Conservation (phyloP, 1,284 basidiomycete species). For the Fomitopsis palustris region DNA sequence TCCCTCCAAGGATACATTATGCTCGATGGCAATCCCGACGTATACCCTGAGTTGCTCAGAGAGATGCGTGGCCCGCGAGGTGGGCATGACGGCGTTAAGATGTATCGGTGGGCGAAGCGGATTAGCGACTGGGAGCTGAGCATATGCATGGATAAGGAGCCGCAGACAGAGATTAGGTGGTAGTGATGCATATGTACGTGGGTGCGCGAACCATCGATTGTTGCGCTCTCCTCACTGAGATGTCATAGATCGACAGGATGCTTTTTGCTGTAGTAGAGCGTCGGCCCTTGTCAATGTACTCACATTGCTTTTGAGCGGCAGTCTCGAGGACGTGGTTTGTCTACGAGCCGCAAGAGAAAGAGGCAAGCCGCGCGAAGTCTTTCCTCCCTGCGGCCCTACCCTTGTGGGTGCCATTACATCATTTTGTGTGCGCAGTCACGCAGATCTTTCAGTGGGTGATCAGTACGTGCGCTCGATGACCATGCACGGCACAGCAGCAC, state of each 20-base stretch:
- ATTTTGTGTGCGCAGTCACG: too few species aligned
- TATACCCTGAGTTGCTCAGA: constrained; percentile 16
- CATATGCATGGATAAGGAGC: constrained; percentile 24
- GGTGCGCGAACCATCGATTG: neutral
- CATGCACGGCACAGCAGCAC: too few species aligned
- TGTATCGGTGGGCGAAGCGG: constrained; percentile 31
- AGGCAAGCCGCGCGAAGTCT: too few species aligned
- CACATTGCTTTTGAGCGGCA: too few species aligned
- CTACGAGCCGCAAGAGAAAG: too few species aligned
- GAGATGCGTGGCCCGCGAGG: constrained; percentile 18
- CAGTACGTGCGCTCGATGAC: too few species aligned
- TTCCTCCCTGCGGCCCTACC: too few species aligned
- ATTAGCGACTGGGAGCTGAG: constrained; percentile 24
- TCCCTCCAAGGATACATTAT: constrained; percentile 33
- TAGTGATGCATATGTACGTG: constrained; percentile 2
- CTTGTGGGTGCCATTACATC: too few species aligned
- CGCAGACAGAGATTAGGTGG: constrained; percentile 19
- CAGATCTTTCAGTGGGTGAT: too few species aligned
- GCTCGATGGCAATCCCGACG: constrained; percentile 4
- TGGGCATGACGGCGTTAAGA: constrained; percentile 22
- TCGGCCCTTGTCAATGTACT: too few species aligned
- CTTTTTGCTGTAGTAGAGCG: neutral
- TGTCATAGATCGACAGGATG: neutral
- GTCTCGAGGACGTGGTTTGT: too few species aligned
- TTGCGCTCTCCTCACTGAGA: neutral